Conservation (phyloP, 1,139 yeast species). For the Geotrichum candidum region DNA sequence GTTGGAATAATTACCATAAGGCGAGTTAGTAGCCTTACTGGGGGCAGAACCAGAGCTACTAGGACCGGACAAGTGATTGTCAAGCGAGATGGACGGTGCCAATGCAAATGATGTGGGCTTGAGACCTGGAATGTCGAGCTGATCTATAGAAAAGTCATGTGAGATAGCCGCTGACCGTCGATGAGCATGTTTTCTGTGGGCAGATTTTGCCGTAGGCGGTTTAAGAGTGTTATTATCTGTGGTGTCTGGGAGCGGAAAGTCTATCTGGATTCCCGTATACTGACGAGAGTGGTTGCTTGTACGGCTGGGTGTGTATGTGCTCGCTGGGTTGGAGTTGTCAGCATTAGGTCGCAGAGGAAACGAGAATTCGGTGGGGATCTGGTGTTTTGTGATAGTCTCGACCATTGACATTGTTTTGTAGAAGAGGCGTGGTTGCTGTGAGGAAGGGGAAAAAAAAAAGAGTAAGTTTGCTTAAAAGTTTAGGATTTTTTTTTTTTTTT, state of each 20-base stretch:
- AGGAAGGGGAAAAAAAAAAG: background rate
- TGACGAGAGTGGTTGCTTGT: conserved; percentile 9
- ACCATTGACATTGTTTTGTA: background rate
- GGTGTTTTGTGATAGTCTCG: background rate
- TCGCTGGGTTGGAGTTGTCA: background rate
- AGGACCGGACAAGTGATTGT: conserved; percentile 6
- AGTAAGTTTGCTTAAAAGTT: background rate
- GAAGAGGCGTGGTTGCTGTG: background rate
- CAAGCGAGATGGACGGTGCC: conserved; percentile 3
- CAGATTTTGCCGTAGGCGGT: conserved; percentile 9
- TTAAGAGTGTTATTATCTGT: background rate
- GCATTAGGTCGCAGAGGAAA: conserved; percentile 12
- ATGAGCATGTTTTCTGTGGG: conserved; percentile 28
- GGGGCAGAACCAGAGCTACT: background rate
- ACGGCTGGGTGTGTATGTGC: background rate
- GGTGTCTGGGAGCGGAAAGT: background rate
- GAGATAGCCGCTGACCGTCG: conserved; percentile 36
- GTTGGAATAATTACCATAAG: conserved; percentile 9
- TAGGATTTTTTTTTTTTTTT: too few species aligned
- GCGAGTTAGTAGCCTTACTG: background rate
- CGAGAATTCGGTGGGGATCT: conserved; percentile 16
- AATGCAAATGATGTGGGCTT: conserved; percentile 1
- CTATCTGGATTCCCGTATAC: conserved; percentile 15
- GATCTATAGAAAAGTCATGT: conserved; percentile 21
- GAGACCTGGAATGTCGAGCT: conserved; percentile 5